Base-by-base conservation (phyloP, 2,329 filamentous ascomycete species). In the Hymenotorrendiella dingleyae region DNA sequence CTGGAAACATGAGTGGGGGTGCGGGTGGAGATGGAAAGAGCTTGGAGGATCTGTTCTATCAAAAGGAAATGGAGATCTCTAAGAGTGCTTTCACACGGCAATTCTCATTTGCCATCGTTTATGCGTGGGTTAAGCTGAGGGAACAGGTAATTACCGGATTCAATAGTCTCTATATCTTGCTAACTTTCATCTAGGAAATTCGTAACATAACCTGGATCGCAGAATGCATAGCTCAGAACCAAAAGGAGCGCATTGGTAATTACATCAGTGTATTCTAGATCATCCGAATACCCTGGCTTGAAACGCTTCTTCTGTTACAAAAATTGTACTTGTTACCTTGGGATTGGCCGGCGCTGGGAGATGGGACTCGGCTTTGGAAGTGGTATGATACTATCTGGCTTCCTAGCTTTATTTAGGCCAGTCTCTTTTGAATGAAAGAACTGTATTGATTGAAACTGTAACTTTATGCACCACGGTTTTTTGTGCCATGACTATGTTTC, bases 131-230 rank as follows among this genome's bases (percentile, higher is more conserved):
- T 46, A 96, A 94, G 72, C 71, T 98, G 60, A 81, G 90, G 64
- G 93, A 98, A 68, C 93, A 98, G 81, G 91, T 95, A 68, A 64
- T 82, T 64, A 9, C 21, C 11, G 2, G 20, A 28, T 36, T 16
- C 16, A 11, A 26, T 4, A 12, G 29, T 24, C 14, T 35, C 6
- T 20, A 17, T 29, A 42, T 52, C 50, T 37, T 40, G 42, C 62
- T 69, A 58, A 73, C 58, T 20, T 29, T 4, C 16, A 3, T 16
- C 6, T 49, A 97, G 90, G 93, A 98, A 84, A 96, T 97, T 59
- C 86, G 93, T 54, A 98, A 98, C 68, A 95, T 98, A 61, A 97
- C 93, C 39, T 98, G 93, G 93, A 98, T 98, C 66, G 85, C 93
- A 17, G 93, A 98, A 68, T 98, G 93, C 70, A 98, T 98, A 76